A percentile compares a stretch with the other conserved stretches of the same genome.
phyloP scores from a whole-genome alignment of 352 stramenopile genomes.

The Pythium rishiriense region DNA sequence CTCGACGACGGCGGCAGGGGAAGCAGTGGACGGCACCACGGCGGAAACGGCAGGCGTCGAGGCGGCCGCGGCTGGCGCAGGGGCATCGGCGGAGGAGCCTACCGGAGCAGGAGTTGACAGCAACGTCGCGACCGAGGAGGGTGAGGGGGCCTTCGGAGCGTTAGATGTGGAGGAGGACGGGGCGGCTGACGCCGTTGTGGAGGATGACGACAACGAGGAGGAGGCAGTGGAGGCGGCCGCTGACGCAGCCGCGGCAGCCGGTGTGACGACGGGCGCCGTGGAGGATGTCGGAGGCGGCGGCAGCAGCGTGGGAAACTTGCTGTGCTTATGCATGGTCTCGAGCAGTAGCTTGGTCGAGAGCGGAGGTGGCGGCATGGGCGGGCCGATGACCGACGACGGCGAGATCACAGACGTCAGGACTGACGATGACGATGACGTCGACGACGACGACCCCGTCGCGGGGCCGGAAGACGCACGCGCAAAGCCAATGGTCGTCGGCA shows the following conservation, averaged over 20 bases:
- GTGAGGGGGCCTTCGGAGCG: no score
- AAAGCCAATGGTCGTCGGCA: slow-evolving; percentile 19
- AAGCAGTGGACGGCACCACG: no score
- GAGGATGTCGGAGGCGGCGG: slow-evolving; percentile 5
- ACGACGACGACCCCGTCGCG: not conserved
- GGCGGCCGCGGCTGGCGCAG: not conserved
- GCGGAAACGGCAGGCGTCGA: no score
- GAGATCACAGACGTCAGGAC: slow-evolving; percentile 16
- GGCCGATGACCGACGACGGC: slow-evolving; percentile 19
- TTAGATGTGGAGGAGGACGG: not conserved
- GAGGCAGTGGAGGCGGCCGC: slow-evolving; percentile 5
- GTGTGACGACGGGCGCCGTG: not conserved
- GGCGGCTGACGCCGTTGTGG: not conserved
- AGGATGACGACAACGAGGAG: not conserved
- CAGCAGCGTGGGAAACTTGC: slow-evolving; percentile 26
- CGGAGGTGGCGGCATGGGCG: slow-evolving; percentile 20
- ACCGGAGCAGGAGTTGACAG: not conserved
- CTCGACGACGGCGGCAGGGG: no score
- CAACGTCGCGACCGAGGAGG: not conserved
- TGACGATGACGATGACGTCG: slow-evolving; percentile 6
- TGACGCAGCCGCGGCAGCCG: slow-evolving; percentile 1
- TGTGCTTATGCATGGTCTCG: slow-evolving; percentile 30
- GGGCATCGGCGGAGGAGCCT: no score
- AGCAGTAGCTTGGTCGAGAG: slow-evolving; percentile 28
- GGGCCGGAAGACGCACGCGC: slow-evolving; percentile 15